These are phyloP conservation scores for Dryas drummondii DNA, from an alignment of 306 rosid species.

Conservation along the genomic window DNA sequence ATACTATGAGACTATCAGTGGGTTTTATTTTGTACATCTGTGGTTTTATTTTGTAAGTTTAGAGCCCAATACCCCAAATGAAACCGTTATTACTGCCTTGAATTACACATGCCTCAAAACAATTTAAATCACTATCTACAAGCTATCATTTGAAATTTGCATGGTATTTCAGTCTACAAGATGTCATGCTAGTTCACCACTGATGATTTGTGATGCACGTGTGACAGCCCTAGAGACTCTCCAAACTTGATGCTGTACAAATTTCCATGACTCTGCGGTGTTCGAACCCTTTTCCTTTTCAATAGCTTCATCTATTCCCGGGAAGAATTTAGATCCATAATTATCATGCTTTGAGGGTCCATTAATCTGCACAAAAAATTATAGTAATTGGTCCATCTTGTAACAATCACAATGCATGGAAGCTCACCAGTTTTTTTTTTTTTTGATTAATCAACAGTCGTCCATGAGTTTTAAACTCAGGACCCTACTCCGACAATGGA, in stretches of 20 bases:
- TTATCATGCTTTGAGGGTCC: conserved; percentile 61
- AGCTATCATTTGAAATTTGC: background rate
- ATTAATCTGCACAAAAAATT: conserved; percentile 41
- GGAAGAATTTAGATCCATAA: conserved; percentile 60
- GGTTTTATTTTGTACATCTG: no score
- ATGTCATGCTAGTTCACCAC: conserved; percentile 58
- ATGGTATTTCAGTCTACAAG: background rate
- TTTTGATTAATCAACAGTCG: no score
- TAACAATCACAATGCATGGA: background rate
- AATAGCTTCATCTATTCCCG: conserved; percentile 55
- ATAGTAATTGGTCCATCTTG: background rate
- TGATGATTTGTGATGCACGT: conserved; percentile 51
- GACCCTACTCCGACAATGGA: no score
- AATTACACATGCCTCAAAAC: no score
- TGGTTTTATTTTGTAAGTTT: no score
- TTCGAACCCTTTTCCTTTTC: conserved; percentile 21
- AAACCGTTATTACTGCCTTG: no score
- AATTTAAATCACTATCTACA: background rate
- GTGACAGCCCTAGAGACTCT: conserved; percentile 62
- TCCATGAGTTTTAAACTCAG: no score
- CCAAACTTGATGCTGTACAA: conserved; percentile 67
- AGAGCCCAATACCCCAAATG: no score
- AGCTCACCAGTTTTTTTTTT: no score
- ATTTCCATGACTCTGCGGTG: conserved; percentile 54
- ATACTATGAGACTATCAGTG: no score